These are phyloP conservation scores for Dentipellis fragilis DNA, from an alignment of 768 basidiomycete genomes.

Conservation along the genomic window DNA sequence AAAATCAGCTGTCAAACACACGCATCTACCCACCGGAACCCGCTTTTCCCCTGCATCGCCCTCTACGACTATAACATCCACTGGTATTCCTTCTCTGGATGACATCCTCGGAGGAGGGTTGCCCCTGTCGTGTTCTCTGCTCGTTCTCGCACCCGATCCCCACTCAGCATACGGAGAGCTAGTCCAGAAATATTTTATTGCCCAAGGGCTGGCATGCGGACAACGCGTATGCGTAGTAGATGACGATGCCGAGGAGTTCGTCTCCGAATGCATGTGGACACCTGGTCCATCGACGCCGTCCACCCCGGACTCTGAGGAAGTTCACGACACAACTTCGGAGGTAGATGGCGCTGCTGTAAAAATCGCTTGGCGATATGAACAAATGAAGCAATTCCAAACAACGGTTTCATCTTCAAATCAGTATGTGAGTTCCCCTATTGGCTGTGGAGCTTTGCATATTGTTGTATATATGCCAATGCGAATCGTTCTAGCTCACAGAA, in stretches of 20 bases:
- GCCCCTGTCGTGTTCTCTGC: conserved; percentile 67
- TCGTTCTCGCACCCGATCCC: conserved; percentile 72
- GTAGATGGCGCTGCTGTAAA: conserved; percentile 58
- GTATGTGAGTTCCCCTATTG: conserved; percentile 30
- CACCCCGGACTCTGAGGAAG: conserved; percentile 27
- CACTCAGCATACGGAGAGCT: conserved; percentile 83
- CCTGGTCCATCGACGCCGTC: conserved; percentile 22
- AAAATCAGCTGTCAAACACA: conserved; percentile 37
- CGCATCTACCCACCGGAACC: conserved; percentile 38
- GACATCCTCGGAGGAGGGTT: conserved; percentile 91
- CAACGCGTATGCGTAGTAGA: conserved; percentile 66
- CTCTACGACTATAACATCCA: conserved; percentile 56
- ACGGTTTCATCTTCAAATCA: conserved; percentile 46
- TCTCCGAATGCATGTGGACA: conserved; percentile 76
- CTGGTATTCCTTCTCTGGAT: conserved; percentile 88
- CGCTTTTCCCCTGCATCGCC: conserved; percentile 47
- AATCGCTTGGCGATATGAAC: conserved; percentile 96
- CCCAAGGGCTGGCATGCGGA: conserved; percentile 70
- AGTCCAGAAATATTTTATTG: conserved; percentile 79
- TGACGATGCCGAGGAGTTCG: conserved; percentile 44
- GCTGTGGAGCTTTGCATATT: background rate
- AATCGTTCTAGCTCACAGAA: conserved; percentile 30
- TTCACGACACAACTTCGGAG: conserved; percentile 22
- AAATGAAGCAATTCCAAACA: conserved; percentile 88
- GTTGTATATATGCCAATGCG: background rate